phyloP scores from a whole-genome alignment of 257 asterid genomes.

The Salvia hispanica region DNA sequence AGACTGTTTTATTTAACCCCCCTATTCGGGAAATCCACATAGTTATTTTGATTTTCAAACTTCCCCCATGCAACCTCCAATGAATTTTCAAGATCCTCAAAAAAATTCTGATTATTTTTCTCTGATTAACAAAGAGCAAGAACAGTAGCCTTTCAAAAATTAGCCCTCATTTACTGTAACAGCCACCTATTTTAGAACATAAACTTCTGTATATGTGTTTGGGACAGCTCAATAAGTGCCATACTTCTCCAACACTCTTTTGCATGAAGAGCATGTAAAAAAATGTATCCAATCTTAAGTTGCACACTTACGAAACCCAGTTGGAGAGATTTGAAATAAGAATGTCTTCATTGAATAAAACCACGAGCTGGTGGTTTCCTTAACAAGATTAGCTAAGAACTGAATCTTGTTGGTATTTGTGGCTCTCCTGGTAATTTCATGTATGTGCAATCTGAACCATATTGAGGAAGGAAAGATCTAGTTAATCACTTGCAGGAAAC shows the following conservation, averaged over 20 bases:
- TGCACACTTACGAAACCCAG: not conserved
- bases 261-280: not conserved
- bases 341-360: not conserved
- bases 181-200: not conserved
- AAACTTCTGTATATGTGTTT: not conserved
- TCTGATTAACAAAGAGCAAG: not conserved
- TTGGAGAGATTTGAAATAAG: not conserved
- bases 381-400: not conserved
- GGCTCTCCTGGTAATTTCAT: not conserved
- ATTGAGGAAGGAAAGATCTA: not conserved
- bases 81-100: not conserved
- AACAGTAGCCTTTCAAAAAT: not conserved
- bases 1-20: not conserved
- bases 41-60: not conserved
- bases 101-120: not conserved
- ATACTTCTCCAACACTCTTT: not conserved
- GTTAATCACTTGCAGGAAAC: not conserved
- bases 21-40: not conserved
- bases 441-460: not conserved
- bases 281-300: not conserved
- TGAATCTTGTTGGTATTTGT: not conserved
- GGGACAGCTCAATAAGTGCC: not conserved
- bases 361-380: not conserved
- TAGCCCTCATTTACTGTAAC: not conserved
- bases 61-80: not conserved